Percentiles rank a stretch among this genome's conserved stretches.
These are phyloP conservation scores for Hanseniaspora singularis DNA, from an alignment of 805 yeast genomes.

Conservation along the genomic window DNA sequence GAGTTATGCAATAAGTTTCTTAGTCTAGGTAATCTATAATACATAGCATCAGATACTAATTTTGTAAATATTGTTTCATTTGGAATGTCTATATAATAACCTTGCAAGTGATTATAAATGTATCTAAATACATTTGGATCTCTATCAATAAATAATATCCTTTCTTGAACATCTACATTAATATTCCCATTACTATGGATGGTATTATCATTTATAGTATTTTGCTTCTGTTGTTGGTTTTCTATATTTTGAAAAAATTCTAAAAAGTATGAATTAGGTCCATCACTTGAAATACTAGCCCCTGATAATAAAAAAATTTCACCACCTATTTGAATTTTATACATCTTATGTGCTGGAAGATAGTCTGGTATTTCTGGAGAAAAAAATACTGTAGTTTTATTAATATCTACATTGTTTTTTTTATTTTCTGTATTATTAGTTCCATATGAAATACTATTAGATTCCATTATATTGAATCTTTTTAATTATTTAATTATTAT, in stretches of 20 bases:
- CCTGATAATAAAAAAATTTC: constrained; percentile 51
- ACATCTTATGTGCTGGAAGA: constrained; percentile 60
- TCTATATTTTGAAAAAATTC: constrained; percentile 41
- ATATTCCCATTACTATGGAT: neutral
- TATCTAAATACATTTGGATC: constrained; percentile 55
- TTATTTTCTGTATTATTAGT: neutral
- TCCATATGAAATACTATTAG: neutral
- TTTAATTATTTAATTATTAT: too few species aligned
- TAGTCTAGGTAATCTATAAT: constrained; percentile 53
- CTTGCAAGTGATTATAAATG: constrained; percentile 66
- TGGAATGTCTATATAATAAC: constrained; percentile 54
- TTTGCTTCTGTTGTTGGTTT: constrained; percentile 17
- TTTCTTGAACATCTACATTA: constrained; percentile 21
- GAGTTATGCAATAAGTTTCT: constrained; percentile 38
- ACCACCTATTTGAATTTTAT: constrained; percentile 58
- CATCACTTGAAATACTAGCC: constrained; percentile 73
- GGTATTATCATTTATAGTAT: neutral
- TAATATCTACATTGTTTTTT: neutral
- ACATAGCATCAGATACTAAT: constrained; percentile 57
- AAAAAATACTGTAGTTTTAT: constrained; percentile 16
- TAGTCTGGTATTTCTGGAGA: constrained; percentile 39
- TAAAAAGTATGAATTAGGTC: constrained; percentile 73
- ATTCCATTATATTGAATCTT: too few species aligned
- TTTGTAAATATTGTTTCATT: constrained; percentile 51
- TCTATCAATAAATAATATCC: constrained; percentile 56